Base-by-base conservation (phyloP, 495 filamentous ascomycete species). In the Podospora australis region DNA sequence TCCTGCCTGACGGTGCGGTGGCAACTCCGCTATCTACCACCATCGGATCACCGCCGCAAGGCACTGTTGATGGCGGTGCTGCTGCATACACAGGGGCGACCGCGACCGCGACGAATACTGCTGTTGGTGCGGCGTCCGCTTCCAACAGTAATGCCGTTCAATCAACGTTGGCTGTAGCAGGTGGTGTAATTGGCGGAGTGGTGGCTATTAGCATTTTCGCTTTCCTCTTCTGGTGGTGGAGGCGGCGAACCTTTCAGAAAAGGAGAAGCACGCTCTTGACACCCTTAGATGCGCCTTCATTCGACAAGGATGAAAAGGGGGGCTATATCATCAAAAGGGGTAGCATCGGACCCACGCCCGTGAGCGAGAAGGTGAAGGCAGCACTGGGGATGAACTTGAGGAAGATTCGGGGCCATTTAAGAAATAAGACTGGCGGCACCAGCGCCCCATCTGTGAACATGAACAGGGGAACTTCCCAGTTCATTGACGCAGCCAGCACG, bases 381-480 rank as follows among this genome's bases (percentile, higher is more conserved):
- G 55, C 59, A 21, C 44, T 70, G 39, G 63, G 62, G n/a, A 63
- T 59, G 49, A 70, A 64, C 19, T 62, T 55, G 17, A 65, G 58
- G 26, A 62, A 52, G 43, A 44, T 76, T 2, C 61, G 65, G 4
- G 68, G 64, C 23, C 54, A 66, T 19, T 56, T 73, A 35, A 58
- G 58, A 23, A 54, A 67, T 14, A 59, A 65, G 20, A 63, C 63
- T 40, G 57, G 54, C 21, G 59, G 64, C 20, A 43, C n/a, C 40
- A 40, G 38, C 6, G 60, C 63, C 6, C 71, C 68, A 0, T 74
- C 67, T 20, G 70, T 74, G 25, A 72, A 76, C 48, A 59, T 75
- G 24, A 66, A 77, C 57, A 60, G 70, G 29, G 71, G 73, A 10
- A 74, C 68, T 48, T 77, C 73, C 3, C 75, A 77, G 48, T 78